Base-by-base conservation (phyloP, 106 monocot genomes). In the Platanthera guangdongensis region DNA sequence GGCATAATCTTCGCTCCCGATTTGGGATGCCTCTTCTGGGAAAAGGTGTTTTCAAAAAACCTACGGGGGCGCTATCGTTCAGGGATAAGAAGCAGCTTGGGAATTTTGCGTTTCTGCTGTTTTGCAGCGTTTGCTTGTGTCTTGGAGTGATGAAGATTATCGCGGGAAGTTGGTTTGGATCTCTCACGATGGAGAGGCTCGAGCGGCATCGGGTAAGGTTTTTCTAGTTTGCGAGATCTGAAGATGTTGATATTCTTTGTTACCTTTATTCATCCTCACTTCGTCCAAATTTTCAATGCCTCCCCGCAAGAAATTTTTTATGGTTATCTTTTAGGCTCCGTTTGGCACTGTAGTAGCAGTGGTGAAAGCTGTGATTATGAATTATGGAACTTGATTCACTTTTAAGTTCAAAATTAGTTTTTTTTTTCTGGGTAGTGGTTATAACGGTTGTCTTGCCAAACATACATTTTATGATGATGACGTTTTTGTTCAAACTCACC, bases 141-240 rank as follows among this genome's bases (percentile, higher is more conserved):
- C 78, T 93, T 5, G 93, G 96, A 52, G 19, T 88, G 7, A 69
- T 82, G 48, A 96, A 88, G 86, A 87, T 96, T 68, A 86, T 77
- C 49, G 84, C 85, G 21, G 85, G 84, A 11, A 84, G 86, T 16
- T 84, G 83, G 86, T 21, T 89, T 45, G 83, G 82, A 15, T 68
- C 82, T 51, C 12, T 28, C 3, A 32, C 54, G 16, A 9, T 57
- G 19, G 73, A 76, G 22, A 72, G 5, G 47, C 71, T 47, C 5
- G 62, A 72, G 49, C 60, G 3, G 54, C 78, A 83, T 74, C 78
- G 83, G 87, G 90, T 90, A 59, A 60, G 68, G 39, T 60, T 8
- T 68, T 65, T 57, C 13, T 19, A 19, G 51, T 72, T 72, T 22
- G 21, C 18, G 72, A 22, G 72, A 51, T 51, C 51, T 50, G 19